phyloP scores from a whole-genome alignment of 768 basidiomycete genomes.

The Mrakia hoshinonis region DNA sequence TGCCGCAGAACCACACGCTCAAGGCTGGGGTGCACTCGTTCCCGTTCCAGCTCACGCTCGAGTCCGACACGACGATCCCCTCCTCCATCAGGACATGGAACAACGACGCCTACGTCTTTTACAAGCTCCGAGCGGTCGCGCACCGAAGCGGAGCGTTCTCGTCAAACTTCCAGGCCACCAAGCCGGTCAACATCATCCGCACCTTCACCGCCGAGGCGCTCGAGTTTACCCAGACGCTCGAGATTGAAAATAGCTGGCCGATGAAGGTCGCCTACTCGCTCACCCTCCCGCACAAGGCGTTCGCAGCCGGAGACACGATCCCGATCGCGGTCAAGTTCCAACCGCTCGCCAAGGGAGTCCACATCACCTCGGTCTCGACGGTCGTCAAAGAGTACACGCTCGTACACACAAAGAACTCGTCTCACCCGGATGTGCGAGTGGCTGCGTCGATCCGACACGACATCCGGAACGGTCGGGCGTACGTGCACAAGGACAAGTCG shows the following conservation, averaged over 20 bases:
- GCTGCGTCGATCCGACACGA: constrained; percentile 61
- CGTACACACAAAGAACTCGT: constrained; percentile 54
- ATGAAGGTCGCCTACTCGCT: constrained; percentile 51
- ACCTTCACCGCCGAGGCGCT: constrained; percentile 71
- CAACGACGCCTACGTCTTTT: constrained; percentile 56
- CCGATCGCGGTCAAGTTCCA: constrained; percentile 77
- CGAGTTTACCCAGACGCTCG: constrained; percentile 91
- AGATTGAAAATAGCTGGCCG: constrained; percentile 92
- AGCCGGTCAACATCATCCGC: constrained; percentile 60
- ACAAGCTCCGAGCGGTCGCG: constrained; percentile 83
- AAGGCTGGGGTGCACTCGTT: constrained; percentile 92
- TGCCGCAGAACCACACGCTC: constrained; percentile 63
- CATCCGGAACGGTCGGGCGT: constrained; percentile 54
- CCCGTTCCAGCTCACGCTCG: constrained; percentile 65
- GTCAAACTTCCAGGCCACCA: constrained; percentile 55
- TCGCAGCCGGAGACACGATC: constrained; percentile 79
- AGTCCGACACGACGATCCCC: constrained; percentile 75
- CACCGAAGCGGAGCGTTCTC: constrained; percentile 61
- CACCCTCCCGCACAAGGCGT: constrained; percentile 47
- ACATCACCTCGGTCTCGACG: constrained; percentile 58
- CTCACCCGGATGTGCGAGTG: constrained; percentile 56
- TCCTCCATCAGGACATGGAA: constrained; percentile 57
- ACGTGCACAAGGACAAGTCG: constrained; percentile 33
- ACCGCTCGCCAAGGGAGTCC: constrained; percentile 74
- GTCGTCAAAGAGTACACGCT: constrained; percentile 60